phyloP scores from a whole-genome alignment of 306 rosid genomes.

The Dicorynia guianensis region DNA sequence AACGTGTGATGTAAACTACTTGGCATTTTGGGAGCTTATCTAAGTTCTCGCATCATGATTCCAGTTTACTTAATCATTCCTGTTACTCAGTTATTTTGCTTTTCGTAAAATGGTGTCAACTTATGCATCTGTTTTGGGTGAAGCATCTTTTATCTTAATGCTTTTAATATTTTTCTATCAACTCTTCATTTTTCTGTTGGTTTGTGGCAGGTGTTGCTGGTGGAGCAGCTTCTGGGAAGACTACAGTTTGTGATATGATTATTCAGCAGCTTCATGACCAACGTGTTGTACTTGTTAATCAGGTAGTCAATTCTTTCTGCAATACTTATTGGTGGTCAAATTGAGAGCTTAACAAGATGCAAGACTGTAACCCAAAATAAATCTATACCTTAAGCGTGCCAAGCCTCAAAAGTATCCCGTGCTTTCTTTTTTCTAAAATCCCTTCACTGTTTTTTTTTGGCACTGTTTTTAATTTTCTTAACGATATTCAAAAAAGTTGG shows the following conservation, averaged over 20 bases:
- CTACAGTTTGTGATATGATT: constrained; percentile 94
- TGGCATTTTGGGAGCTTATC: constrained; percentile 10
- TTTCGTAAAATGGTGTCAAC: constrained; percentile 22
- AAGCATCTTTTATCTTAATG: neutral
- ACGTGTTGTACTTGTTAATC: constrained; percentile 95
- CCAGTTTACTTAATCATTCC: constrained; percentile 3
- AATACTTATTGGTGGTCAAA: constrained; percentile 18
- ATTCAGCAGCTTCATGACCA: constrained; percentile 99
- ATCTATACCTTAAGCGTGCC: neutral
- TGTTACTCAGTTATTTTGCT: neutral
- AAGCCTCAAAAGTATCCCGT: constrained; percentile 8
- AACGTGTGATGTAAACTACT: neutral
- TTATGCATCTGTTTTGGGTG: constrained; percentile 2
- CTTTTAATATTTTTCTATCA: constrained; percentile 15
- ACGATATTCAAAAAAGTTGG: constrained; percentile 15
- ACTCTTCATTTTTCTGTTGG: neutral
- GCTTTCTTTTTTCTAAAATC: constrained; percentile 10
- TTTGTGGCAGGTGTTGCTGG: constrained; percentile 89
- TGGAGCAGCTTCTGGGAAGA: constrained; percentile 99
- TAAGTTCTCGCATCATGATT: neutral
- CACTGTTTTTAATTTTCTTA: too few species aligned
- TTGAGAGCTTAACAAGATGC: constrained; percentile 23
- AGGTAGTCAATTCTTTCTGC: constrained; percentile 55
- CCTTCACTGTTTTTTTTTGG: neutral
- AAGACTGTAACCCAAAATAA: constrained; percentile 12